These are phyloP conservation scores for Discostella stelligera DNA, from an alignment of 352 stramenopile genomes.

Conservation along the genomic window DNA sequence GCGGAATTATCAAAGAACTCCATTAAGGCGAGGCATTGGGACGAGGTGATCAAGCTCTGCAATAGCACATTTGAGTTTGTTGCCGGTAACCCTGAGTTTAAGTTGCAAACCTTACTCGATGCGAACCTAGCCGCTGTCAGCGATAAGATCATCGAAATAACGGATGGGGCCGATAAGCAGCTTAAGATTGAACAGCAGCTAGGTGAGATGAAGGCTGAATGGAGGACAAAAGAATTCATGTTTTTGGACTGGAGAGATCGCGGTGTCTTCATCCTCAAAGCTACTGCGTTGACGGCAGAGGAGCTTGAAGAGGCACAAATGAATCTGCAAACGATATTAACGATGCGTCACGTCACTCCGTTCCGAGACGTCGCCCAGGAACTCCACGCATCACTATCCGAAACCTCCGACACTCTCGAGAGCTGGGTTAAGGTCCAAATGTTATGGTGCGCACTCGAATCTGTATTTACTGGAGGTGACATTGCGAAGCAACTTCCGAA, in stretches of 20 bases:
- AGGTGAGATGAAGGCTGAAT: conserved; percentile 91
- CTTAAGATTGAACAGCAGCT: conserved; percentile 95
- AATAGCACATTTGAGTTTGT: conserved; percentile 91
- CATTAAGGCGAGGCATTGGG: conserved; percentile 95
- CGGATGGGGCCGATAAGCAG: conserved; percentile 96
- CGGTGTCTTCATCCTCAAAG: conserved; percentile 94
- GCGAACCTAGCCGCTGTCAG: conserved; percentile 88
- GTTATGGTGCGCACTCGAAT: conserved; percentile 97
- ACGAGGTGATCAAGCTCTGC: conserved; percentile 94
- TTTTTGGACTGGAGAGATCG: conserved; percentile 92
- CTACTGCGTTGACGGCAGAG: conserved; percentile 92
- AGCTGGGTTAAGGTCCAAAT: conserved; percentile 96
- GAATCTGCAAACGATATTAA: conserved; percentile 97
- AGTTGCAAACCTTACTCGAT: conserved; percentile 88
- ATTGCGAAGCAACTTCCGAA: conserved; percentile 98
- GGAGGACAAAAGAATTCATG: conserved; percentile 92
- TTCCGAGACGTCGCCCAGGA: conserved; percentile 95
- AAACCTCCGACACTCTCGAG: conserved; percentile 96
- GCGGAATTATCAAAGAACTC: conserved; percentile 95
- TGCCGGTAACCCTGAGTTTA: conserved; percentile 88
- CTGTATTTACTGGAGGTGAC: conserved; percentile 97
- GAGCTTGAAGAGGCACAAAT: conserved; percentile 97
- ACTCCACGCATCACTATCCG: conserved; percentile 91
- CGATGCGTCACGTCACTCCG: conserved; percentile 94
- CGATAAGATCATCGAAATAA: conserved; percentile 97